These are phyloP conservation scores for Monosporascus sp. DNA, from an alignment of 2,329 filamentous ascomycete genomes.

Conservation along the genomic window DNA sequence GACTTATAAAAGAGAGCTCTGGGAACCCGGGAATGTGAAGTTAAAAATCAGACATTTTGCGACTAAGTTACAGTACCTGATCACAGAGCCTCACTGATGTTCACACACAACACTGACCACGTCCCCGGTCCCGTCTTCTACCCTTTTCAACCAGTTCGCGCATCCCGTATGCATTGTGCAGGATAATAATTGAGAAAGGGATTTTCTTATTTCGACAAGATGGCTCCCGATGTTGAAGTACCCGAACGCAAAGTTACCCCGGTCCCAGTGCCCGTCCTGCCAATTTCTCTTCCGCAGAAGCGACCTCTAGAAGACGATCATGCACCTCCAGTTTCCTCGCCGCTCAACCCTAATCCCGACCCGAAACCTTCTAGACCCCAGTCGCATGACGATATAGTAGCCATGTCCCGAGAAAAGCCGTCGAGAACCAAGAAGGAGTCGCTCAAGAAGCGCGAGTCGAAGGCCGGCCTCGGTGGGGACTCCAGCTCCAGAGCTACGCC, in stretches of 20 bases:
- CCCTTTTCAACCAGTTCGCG: neutral
- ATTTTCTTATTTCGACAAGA: neutral
- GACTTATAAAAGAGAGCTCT: too few species aligned
- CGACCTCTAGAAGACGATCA: conserved; percentile 64
- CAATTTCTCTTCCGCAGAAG: conserved; percentile 54
- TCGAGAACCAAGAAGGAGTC: conserved; percentile 58
- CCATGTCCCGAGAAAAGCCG: conserved; percentile 42
- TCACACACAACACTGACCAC: too few species aligned
- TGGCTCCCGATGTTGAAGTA: conserved; percentile 24
- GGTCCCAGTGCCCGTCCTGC: conserved; percentile 22
- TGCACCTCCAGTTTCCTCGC: conserved; percentile 65
- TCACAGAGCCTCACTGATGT: too few species aligned
- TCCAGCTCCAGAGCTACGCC: conserved; percentile 49
- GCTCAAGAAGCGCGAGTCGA: conserved; percentile 63
- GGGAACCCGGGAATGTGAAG: too few species aligned
- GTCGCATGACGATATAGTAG: conserved; percentile 29
- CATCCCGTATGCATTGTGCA: neutral
- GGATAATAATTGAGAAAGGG: neutral
- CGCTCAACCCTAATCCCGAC: conserved; percentile 63
- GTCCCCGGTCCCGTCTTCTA: too few species aligned
- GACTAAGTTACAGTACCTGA: too few species aligned
- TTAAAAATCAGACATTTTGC: too few species aligned
- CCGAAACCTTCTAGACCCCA: conserved; percentile 30
- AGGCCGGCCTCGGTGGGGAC: conserved; percentile 38
- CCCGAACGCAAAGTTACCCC: conserved; percentile 25